Conservation (phyloP, 2,329 filamentous ascomycete species). For the Uncinocarpus reesii region DNA sequence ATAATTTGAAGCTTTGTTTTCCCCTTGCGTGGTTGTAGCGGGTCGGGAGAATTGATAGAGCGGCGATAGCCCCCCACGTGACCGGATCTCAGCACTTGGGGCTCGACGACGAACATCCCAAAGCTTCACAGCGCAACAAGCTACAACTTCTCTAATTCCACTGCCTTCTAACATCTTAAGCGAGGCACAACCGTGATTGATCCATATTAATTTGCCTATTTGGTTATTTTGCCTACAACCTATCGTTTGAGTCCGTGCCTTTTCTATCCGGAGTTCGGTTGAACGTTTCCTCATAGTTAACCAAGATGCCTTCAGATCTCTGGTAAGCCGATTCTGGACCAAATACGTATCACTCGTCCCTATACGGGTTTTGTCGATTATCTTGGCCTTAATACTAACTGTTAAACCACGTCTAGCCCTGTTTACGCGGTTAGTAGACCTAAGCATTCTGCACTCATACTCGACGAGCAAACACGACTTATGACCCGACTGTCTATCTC, state of each 20-base stretch:
- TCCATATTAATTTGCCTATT: background rate
- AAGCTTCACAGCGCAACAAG: background rate
- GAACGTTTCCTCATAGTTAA: conserved; percentile 15
- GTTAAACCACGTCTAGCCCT: conserved; percentile 52
- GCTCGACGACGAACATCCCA: background rate
- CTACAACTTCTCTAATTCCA: background rate
- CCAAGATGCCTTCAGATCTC: conserved; percentile 65
- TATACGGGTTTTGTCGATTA: background rate
- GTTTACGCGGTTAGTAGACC: conserved; percentile 87
- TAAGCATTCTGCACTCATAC: background rate
- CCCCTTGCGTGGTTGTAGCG: background rate
- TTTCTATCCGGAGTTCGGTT: conserved; percentile 15
- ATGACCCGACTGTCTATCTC: background rate
- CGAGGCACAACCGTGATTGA: no score
- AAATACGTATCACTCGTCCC: background rate
- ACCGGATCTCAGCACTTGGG: no score
- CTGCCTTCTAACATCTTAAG: background rate
- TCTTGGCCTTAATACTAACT: background rate
- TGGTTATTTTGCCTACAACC: background rate
- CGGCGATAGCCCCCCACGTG: conserved; percentile 6
- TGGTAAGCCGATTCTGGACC: conserved; percentile 54
- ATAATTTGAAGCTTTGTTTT: background rate
- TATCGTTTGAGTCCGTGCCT: conserved; percentile 2
- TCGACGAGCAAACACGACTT: background rate
- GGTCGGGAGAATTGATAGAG: no score